A percentile compares a stretch with the other conserved stretches of the same genome.
phyloP scores from a whole-genome alignment of 108 stramenopile species.

The Skeletonema menzelii region DNA sequence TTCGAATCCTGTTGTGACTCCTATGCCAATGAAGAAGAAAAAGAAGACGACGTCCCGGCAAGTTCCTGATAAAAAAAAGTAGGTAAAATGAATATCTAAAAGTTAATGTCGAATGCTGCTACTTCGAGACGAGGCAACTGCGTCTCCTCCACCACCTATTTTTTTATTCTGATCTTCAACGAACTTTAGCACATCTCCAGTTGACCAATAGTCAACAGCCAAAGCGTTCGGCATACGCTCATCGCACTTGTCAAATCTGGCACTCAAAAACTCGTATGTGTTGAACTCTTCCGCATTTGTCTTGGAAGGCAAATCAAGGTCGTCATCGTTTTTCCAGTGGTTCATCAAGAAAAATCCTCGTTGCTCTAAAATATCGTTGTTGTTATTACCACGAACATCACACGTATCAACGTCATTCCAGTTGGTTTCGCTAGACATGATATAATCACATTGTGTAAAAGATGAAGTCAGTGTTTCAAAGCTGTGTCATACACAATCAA shows the following conservation, averaged over 20 bases:
- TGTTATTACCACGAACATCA: not conserved
- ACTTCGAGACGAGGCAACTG: not conserved
- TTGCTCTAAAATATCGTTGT: not conserved
- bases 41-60: not conserved
- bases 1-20: not conserved
- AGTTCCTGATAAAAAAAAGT: not conserved
- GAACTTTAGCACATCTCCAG: conserved; percentile 51
- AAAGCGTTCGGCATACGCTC: conserved; percentile 46
- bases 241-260: conserved; percentile 43
- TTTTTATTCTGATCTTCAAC: conserved; percentile 50
- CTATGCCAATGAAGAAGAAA: not conserved
- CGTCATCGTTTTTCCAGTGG: conserved; percentile 46
- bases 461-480: not conserved
- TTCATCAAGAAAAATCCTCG: conserved; percentile 58
- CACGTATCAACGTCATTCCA: not conserved
- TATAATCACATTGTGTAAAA: not conserved
- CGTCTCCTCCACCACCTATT: not conserved
- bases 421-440: not conserved
- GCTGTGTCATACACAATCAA: not conserved
- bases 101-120: not conserved
- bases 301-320: conserved; percentile 26
- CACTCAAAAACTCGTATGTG: conserved; percentile 18
- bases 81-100: not conserved
- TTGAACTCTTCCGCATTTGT: conserved; percentile 39
- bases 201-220: conserved; percentile 72